phyloP scores from a whole-genome alignment of 2,329 filamentous ascomycete species.

The Talaromyces pinophilus region DNA sequence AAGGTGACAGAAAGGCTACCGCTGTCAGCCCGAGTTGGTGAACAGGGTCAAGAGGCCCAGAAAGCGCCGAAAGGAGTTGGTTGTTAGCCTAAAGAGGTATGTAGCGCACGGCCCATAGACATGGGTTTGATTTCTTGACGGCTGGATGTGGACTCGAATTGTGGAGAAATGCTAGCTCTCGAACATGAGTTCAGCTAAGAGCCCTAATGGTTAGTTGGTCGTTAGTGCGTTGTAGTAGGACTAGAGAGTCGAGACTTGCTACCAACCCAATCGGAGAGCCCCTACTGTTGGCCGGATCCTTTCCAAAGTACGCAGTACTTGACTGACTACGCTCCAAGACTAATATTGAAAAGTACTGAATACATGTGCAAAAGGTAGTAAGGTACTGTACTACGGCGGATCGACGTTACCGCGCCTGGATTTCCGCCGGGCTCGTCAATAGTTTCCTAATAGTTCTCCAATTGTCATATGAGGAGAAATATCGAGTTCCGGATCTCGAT shows the following conservation, averaged over 20 bases:
- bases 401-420: slow-evolving; percentile 20
- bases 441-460: slow-evolving; percentile 20
- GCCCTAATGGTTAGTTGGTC: slow-evolving; percentile 4
- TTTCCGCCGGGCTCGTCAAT: slow-evolving; percentile 21
- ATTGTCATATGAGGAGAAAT: neutral
- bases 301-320: neutral
- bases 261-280: slow-evolving; percentile 32
- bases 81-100: slow-evolving; percentile 24
- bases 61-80: slow-evolving; percentile 23
- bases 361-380: neutral
- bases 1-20: slow-evolving; percentile 27
- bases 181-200: slow-evolving; percentile 19
- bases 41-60: slow-evolving; percentile 7
- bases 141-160: slow-evolving; percentile 20
- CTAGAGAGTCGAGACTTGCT: neutral
- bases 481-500: neutral
- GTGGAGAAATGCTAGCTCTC: slow-evolving; percentile 22
- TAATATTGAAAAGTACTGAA: neutral
- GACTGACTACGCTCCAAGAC: neutral
- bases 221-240: neutral
- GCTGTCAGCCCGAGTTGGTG: slow-evolving; percentile 31
- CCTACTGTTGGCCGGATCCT: slow-evolving; percentile 7
- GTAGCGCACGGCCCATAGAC: slow-evolving; percentile 17
- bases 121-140: slow-evolving; percentile 18
- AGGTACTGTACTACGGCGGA: neutral